Evolutionary conservation across 2,329 filamentous ascomycete genomes (phyloP), one percentile per base, ranked within the genome.

Genomic region (Fusarium torreyae): DNA sequence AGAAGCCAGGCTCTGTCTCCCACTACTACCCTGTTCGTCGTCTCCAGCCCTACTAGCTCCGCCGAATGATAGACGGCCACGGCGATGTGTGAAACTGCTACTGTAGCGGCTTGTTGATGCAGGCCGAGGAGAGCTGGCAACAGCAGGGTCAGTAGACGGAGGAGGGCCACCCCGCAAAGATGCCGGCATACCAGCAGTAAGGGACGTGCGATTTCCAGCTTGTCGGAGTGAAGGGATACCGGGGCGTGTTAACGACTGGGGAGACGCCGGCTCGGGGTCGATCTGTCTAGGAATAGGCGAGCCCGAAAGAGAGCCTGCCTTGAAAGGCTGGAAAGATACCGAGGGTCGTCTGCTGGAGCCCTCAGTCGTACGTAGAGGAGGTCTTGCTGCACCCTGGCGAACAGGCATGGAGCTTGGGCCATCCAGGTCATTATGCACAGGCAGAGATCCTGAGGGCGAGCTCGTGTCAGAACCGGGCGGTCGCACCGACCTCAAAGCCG

Each of bases 311-410:
- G 95, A 97, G 13, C 95, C 95, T 15, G 94, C 93, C 80, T 99
- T 99, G 84, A 99, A 99, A 0, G 95, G 94, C 73, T 97, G 93
- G 74, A 98, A 97, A 1, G 93, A 97, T 22, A 97, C 88, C 0
- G 94, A 98, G 8, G 92, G 91, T 54, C 94, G 89, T 72, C 94
- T 88, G 54, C 86, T 86, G 48, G 86, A 75, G 22, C 82, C 83
- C 43, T 92, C 85, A 20, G 91, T 79, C 15, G 80, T 81, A 50
- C 84, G 83, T 40, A 83, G 63, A 2, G 79, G 71, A 14, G 79
- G 80, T 26, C 81, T 78, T 22, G 75, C 62, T 24, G 77, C 59
- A 15, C 75, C 68, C 7, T 69, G 59, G 17, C 78, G 75, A n/a
- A 86, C 85, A n/a, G 87, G 87, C 44, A 89, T 74, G 6, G 87